Percentiles rank a stretch among this genome's conserved stretches.
phyloP scores from a whole-genome alignment of 176 grass and related monocot species.

The Avena eriantha region DNA sequence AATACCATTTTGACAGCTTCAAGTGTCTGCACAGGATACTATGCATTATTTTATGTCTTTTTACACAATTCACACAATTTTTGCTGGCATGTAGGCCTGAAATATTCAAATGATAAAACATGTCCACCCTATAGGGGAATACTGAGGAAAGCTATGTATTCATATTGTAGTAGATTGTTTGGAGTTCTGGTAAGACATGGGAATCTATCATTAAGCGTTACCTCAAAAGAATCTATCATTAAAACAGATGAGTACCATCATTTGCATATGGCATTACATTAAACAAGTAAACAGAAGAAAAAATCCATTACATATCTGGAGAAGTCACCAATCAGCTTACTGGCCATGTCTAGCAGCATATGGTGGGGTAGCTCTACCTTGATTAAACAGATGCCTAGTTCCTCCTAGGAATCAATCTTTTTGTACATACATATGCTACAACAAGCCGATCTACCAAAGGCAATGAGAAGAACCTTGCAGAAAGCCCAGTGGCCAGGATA shows the following conservation, averaged over 20 bases:
- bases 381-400: constrained; percentile 6
- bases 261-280: not conserved
- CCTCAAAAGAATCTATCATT: not conserved
- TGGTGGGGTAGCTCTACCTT: not conserved
- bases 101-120: constrained; percentile 24
- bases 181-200: not conserved
- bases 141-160: constrained; percentile 28
- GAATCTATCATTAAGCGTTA: not conserved
- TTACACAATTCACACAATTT: not conserved
- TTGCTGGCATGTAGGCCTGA: not conserved
- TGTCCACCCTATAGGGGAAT: not conserved
- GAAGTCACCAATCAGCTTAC: not conserved
- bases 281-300: not conserved
- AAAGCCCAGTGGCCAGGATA: not conserved
- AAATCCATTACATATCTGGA: not conserved
- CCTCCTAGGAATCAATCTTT: not conserved
- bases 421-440: not conserved
- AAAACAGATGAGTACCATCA: not conserved
- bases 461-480: not conserved
- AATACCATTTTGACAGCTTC: constrained; percentile 87
- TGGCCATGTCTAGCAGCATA: not conserved
- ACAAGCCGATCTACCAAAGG: not conserved
- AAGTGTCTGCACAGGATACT: constrained; percentile 66
- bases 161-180: not conserved
- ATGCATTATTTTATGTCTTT: constrained; percentile 30